A percentile compares a stretch with the other conserved stretches of the same genome.
Evolutionary conservation across 2,329 filamentous ascomycete species (phyloP).

Genomic region (Didymella exigua): DNA sequence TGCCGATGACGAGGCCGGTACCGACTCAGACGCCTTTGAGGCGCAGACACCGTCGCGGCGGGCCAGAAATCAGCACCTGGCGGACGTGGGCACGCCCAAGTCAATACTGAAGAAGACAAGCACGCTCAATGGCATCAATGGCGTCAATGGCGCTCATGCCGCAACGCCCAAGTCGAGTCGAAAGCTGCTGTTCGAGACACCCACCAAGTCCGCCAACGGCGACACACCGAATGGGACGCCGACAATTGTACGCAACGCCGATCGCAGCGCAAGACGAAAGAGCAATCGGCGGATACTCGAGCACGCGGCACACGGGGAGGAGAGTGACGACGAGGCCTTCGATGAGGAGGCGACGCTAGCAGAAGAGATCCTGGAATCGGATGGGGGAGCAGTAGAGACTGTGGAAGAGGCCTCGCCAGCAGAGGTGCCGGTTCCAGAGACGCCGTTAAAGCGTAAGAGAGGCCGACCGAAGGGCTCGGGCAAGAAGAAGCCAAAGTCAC

Average conservation of each 20-base stretch:
- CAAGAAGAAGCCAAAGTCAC: constrained; percentile 65
- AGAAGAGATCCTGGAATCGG: constrained; percentile 69
- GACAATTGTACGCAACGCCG: constrained; percentile 70
- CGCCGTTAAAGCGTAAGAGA: constrained; percentile 59
- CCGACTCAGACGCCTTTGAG: constrained; percentile 28
- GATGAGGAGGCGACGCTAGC: constrained; percentile 71
- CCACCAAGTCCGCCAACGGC: constrained; percentile 45
- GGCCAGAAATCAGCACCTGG: constrained; percentile 26
- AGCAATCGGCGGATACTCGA: constrained; percentile 79
- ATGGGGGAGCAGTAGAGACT: constrained; percentile 51
- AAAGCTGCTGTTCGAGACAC: constrained; percentile 55
- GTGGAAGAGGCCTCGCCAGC: constrained; percentile 34
- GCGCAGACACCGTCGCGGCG: constrained; percentile 41
- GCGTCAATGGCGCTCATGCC: constrained; percentile 23
- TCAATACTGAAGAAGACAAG: constrained; percentile 44
- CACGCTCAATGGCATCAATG: constrained; percentile 26
- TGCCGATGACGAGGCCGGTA: constrained; percentile 18
- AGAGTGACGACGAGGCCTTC: constrained; percentile 70
- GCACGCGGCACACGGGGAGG: constrained; percentile 66
- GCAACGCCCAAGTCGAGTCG: constrained; percentile 53
- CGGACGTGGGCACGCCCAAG: constrained; percentile 38
- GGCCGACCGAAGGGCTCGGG: constrained; percentile 46
- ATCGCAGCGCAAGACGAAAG: constrained; percentile 86
- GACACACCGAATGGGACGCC: constrained; percentile 59
- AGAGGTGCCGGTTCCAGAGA: constrained; percentile 53